Evolutionary conservation across 495 filamentous ascomycete genomes (phyloP).

Genomic region (Penicillium herquei): DNA sequence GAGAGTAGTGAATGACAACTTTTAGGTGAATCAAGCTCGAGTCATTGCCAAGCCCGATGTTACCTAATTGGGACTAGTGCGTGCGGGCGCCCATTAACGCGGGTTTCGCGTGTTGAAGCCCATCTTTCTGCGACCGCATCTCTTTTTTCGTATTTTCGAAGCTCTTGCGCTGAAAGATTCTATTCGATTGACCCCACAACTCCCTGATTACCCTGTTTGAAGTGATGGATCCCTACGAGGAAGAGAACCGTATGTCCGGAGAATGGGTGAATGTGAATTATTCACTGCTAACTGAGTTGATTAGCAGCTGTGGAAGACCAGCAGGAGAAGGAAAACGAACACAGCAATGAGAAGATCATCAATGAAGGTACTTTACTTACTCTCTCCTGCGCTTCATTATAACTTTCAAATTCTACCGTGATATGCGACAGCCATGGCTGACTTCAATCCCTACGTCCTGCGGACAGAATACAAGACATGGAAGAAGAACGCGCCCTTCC

Average conservation of each 20-base stretch:
- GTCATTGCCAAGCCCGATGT: constrained; percentile 26
- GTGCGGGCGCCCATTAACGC: constrained; percentile 38
- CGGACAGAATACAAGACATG: constrained; percentile 94
- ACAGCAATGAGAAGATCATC: constrained; percentile 78
- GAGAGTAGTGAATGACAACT: constrained; percentile 10
- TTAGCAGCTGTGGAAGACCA: constrained; percentile 46
- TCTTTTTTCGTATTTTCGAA: not conserved
- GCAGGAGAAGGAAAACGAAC: constrained; percentile 67
- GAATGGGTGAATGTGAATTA: constrained; percentile 11
- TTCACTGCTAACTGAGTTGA: constrained; percentile 12
- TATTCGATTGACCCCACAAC: not conserved
- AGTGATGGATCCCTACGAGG: constrained; percentile 44
- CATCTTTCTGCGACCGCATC: constrained; percentile 5
- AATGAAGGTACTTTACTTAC: constrained; percentile 69
- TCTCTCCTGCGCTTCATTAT: too few species aligned
- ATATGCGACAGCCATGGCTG: not conserved
- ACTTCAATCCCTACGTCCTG: not conserved
- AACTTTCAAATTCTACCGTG: too few species aligned
- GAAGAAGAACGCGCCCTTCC: constrained; percentile 99
- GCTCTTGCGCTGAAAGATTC: too few species aligned
- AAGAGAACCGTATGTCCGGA: constrained; percentile 25
- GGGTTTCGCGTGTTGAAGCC: constrained; percentile 25
- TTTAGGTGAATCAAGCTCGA: constrained; percentile 9
- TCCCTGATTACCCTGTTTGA: not conserved
- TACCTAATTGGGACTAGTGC: constrained; percentile 25